Conservation (phyloP, 106 monocot species). For the Xerophyta viscosa region DNA sequence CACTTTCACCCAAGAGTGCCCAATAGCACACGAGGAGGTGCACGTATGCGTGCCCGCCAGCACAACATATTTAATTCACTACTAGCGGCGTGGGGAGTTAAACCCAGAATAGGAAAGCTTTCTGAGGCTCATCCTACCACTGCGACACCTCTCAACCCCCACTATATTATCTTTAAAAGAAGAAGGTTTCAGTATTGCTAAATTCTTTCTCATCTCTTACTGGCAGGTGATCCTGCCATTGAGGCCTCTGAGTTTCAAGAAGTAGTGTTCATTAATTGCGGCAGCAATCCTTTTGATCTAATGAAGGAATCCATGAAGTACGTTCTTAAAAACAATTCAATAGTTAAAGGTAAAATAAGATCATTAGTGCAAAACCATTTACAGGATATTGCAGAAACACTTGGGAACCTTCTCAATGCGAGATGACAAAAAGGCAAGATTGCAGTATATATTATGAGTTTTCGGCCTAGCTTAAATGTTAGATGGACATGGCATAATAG, state of each 20-base stretch:
- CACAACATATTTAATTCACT: too few relatives aligned
- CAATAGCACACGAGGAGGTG: too few relatives aligned
- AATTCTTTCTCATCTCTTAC: not conserved
- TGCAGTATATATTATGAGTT: not conserved
- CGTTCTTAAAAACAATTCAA: too few relatives aligned
- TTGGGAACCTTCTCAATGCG: slow-evolving; percentile 29
- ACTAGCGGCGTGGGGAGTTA: too few relatives aligned
- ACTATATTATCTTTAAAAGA: too few relatives aligned
- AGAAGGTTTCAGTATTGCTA: not conserved
- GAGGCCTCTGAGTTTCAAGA: slow-evolving; percentile 20
- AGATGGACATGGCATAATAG: not conserved
- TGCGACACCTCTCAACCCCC: too few relatives aligned
- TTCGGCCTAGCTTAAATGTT: not conserved
- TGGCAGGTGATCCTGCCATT: slow-evolving; percentile 28
- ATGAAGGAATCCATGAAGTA: slow-evolving; percentile 43
- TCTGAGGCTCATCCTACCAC: too few relatives aligned
- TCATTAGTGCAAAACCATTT: not conserved
- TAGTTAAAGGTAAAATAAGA: too few relatives aligned
- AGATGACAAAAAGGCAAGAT: slow-evolving; percentile 29
- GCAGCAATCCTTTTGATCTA: slow-evolving; percentile 36
- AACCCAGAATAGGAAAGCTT: too few relatives aligned
- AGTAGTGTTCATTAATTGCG: slow-evolving; percentile 33
- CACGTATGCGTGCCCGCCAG: too few relatives aligned
- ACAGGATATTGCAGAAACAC: slow-evolving; percentile 21
- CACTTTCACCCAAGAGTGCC: too few relatives aligned